Conservation (phyloP, 345 rosid genomes). For the Eucalyptus sp. region DNA sequence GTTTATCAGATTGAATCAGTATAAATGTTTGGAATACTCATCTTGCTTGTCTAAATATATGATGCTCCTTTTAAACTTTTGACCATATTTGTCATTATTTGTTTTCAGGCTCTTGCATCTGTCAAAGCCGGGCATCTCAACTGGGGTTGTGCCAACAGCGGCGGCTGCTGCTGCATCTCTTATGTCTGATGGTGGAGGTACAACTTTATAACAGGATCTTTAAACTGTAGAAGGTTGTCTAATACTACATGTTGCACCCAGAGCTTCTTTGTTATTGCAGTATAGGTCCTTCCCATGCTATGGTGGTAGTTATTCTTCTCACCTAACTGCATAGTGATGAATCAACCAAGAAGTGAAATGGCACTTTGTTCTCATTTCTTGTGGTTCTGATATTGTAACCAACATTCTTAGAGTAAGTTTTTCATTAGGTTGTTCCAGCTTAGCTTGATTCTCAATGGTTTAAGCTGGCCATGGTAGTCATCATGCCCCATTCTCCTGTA, state of each 20-base stretch:
- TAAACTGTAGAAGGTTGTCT: not conserved
- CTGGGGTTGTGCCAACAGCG: slow-evolving; percentile 93
- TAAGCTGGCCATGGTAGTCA: not conserved
- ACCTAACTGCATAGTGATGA: not conserved
- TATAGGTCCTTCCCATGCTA: not conserved
- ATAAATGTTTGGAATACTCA: not conserved
- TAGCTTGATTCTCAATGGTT: not conserved
- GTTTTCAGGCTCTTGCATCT: slow-evolving; percentile 73
- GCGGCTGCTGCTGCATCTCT: slow-evolving; percentile 97
- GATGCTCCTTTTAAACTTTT: not conserved
- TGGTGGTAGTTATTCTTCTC: not conserved
- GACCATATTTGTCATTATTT: not conserved
- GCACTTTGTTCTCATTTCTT: not conserved
- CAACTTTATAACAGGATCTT: slow-evolving; percentile 23
- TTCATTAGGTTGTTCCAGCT: not conserved
- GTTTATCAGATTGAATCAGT: not conserved
- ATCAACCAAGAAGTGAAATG: not conserved
- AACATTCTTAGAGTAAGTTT: not conserved
- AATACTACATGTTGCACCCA: not conserved
- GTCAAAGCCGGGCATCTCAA: slow-evolving; percentile 74
- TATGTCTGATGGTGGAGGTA: slow-evolving; percentile 96
- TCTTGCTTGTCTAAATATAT: not conserved
- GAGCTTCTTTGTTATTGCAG: not conserved
- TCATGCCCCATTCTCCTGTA: not conserved
- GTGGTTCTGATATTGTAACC: not conserved